These are phyloP conservation scores for Brassica hybrid DNA, from an alignment of 441 rosid genomes.

Conservation along the genomic window DNA sequence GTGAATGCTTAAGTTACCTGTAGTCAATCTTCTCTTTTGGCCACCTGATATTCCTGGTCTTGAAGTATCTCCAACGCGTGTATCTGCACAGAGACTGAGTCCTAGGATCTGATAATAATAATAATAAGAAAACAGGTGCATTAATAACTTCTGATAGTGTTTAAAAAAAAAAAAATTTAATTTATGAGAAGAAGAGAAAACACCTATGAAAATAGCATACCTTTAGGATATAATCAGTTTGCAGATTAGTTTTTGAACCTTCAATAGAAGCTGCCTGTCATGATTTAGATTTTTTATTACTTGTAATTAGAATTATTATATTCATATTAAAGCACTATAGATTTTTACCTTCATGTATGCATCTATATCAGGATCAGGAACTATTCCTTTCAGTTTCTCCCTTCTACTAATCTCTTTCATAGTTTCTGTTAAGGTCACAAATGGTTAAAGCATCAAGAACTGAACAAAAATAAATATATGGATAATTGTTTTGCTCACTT, in stretches of 20 bases:
- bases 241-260: slow-evolving; percentile 58
- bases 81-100: slow-evolving; percentile 60
- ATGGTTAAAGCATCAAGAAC: neutral
- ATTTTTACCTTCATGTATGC: slow-evolving; percentile 62
- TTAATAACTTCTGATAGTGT: neutral
- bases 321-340: neutral
- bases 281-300: neutral
- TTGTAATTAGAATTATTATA: neutral
- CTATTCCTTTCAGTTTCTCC: slow-evolving; percentile 57
- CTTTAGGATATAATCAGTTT: slow-evolving; percentile 77
- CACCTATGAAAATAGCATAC: slow-evolving; percentile 43
- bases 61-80: slow-evolving; percentile 54
- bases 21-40: slow-evolving; percentile 64
- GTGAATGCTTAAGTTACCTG: slow-evolving; percentile 49
- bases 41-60: slow-evolving; percentile 77
- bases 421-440: slow-evolving; percentile 42
- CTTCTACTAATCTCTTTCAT: slow-evolving; percentile 62
- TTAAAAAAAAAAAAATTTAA: neutral
- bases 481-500: neutral
- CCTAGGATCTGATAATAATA: slow-evolving; percentile 65
- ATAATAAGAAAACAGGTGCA: neutral
- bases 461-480: neutral
- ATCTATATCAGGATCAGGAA: slow-evolving; percentile 62
- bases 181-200: too few species aligned
- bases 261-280: slow-evolving; percentile 62